A percentile compares a stretch with the other conserved stretches of the same genome.
Conservation (phyloP, 495 filamentous ascomycete species). For the Trichoderma orchidacearum region DNA sequence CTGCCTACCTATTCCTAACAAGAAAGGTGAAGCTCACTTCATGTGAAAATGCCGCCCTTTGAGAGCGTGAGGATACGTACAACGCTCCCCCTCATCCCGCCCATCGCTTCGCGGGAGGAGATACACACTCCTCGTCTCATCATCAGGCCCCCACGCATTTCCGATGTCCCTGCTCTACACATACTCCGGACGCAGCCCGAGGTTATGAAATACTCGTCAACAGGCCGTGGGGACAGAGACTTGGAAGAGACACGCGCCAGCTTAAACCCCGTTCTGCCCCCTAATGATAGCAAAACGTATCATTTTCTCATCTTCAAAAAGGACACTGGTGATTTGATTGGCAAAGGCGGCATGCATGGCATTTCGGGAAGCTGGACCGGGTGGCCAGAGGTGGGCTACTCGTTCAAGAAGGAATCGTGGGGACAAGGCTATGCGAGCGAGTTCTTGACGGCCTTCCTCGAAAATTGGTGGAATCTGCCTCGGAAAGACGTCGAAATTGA, state of each 20-base stretch:
- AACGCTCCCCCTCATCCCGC: slow-evolving; percentile 16
- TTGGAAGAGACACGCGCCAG: slow-evolving; percentile 18
- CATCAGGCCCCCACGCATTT: slow-evolving; percentile 19
- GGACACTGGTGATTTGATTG: slow-evolving; percentile 21
- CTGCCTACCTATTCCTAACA: too few species aligned
- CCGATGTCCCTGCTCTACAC: slow-evolving; percentile 24
- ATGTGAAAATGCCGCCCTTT: not conserved
- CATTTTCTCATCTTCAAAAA: slow-evolving; percentile 26
- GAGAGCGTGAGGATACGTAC: slow-evolving; percentile 14
- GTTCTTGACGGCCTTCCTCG: slow-evolving; percentile 25
- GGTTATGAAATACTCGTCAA: slow-evolving; percentile 33
- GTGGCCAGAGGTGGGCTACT: slow-evolving; percentile 38
- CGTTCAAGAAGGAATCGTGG: slow-evolving; percentile 28
- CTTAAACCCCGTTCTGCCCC: slow-evolving; percentile 16
- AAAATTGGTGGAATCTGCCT: slow-evolving; percentile 21
- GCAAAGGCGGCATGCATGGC: slow-evolving; percentile 19
- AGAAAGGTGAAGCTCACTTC: too few species aligned
- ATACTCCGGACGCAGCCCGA: slow-evolving; percentile 31
- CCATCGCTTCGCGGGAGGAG: slow-evolving; percentile 10
- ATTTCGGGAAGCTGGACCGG: slow-evolving; percentile 7
- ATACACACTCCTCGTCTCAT: slow-evolving; percentile 31
- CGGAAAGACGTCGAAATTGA: slow-evolving; percentile 17
- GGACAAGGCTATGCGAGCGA: slow-evolving; percentile 31
- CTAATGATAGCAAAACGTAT: slow-evolving; percentile 15
- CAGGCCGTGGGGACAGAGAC: slow-evolving; percentile 19